Conservation (phyloP, 176 grass and related monocot species). For the Aegilops speltoides region DNA sequence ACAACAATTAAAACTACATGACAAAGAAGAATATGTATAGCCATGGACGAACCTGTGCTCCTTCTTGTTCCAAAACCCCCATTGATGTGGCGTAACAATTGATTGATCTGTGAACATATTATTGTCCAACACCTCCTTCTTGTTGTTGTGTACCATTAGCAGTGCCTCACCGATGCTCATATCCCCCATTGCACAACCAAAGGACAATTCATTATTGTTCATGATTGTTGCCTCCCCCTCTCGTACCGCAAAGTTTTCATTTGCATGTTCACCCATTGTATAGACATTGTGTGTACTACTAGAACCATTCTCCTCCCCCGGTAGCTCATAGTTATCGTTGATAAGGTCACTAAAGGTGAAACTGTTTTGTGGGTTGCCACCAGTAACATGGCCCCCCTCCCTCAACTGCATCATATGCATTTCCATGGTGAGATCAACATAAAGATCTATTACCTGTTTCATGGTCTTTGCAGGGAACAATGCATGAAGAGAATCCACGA, state of each 20-base stretch:
- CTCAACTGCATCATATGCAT: not conserved
- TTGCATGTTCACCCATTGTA: not conserved
- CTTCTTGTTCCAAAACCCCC: not conserved
- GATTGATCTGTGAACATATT: not conserved
- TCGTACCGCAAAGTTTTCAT: not conserved
- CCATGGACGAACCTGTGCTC: slow-evolving; percentile 24
- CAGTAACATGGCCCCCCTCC: not conserved
- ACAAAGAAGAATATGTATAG: not conserved
- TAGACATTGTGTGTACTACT: not conserved
- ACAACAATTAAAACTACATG: not conserved
- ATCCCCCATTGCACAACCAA: not conserved
- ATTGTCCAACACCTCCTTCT: not conserved
- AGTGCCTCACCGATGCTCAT: no score
- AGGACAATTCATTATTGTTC: not conserved
- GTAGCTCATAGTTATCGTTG: not conserved
- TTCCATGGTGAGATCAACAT: not conserved
- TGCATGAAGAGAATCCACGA: not conserved
- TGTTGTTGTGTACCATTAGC: not conserved
- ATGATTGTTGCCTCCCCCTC: not conserved
- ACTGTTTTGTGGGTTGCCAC: not conserved
- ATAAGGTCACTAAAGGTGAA: not conserved
- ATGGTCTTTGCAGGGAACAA: slow-evolving; percentile 16
- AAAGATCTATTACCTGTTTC: slow-evolving; percentile 23
- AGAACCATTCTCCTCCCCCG: not conserved
- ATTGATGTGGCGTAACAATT: not conserved